Evolutionary conservation across 495 filamentous ascomycete genomes (phyloP).

Genomic region (Aspergillus panamensis): DNA sequence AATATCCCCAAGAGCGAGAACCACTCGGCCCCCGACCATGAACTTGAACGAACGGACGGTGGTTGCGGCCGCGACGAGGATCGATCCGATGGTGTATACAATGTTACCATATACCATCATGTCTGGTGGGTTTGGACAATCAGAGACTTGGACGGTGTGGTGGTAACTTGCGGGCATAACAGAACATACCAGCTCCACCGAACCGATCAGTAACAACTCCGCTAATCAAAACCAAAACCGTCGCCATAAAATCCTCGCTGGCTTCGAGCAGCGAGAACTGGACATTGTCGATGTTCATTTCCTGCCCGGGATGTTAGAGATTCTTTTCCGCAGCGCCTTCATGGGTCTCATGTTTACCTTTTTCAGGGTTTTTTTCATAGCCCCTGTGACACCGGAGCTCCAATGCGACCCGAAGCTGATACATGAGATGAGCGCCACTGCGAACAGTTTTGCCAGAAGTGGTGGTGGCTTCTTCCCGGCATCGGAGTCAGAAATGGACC

Average conservation of each 20-base stretch:
- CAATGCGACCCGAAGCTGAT: constrained; percentile 45
- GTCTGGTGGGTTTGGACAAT: constrained; percentile 19
- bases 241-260: constrained; percentile 48
- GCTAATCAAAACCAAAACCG: constrained; percentile 39
- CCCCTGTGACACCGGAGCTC: constrained; percentile 41
- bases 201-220: constrained; percentile 44
- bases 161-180: background rate
- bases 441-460: constrained; percentile 32
- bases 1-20: constrained; percentile 43
- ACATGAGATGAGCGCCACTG: constrained; percentile 38
- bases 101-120: constrained; percentile 47
- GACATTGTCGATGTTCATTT: constrained; percentile 41
- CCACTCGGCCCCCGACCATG: constrained; percentile 42
- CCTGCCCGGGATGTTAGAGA: constrained; percentile 12
- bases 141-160: background rate
- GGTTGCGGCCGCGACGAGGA: constrained; percentile 42
- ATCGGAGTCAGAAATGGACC: background rate
- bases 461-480: constrained; percentile 29
- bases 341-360: constrained; percentile 28
- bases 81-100: constrained; percentile 45
- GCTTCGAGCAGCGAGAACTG: constrained; percentile 44
- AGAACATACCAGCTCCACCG: constrained; percentile 37
- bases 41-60: constrained; percentile 42
- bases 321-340: background rate
- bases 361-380: constrained; percentile 47